Base-by-base conservation (phyloP, 352 stramenopile species). In the Phytophthora europaea region DNA sequence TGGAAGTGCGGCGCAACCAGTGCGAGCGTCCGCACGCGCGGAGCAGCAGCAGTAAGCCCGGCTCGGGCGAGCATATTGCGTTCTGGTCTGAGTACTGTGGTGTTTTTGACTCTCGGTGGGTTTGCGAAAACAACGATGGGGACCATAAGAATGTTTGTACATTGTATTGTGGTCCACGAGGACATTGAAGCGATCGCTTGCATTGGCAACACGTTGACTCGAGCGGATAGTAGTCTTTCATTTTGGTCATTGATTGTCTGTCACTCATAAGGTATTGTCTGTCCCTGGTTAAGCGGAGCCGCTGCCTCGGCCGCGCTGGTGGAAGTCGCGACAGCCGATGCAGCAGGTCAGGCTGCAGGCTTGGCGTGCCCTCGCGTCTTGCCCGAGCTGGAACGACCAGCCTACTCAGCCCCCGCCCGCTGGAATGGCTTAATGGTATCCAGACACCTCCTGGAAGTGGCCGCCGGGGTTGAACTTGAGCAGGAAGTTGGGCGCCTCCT, bases 401-500 rank as follows among this genome's bases (percentile, higher is more conserved):
- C 51, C 55, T 48, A 55, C 38, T 18, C 50, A 48, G 38, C 18
- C 36, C 57, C n/a, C 8, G 36, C 57, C 54, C 52, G 26, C 59
- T 65, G 33, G 36, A 26, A 60, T 57, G 31, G 45, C 38, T 83
- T 91, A 96, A 83, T 96, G 89, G 84, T 95, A 96, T 50, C 89
- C 88, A 67, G 87, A 92, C 56, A 96, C 88, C 75, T 97, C 88
- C 78, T 94, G 85, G 83, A 99, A 99, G 81, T 99, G 97, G 51
- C 97, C 97, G 45, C 94, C 96, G 40, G 81, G 73, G 83, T 98
- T 96, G 84, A 97, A 99, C 75, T 96, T 93, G 81, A 99, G 87
- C 66, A 99, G 85, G 78, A 98, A 99, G 77, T 93, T 93, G 55
- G 98, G 98, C 28, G 96, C 94, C 65, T 98, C 87, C 81, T 98